Base-by-base conservation (phyloP, 1,139 yeast genomes). In the Zygoascus meyerae region DNA sequence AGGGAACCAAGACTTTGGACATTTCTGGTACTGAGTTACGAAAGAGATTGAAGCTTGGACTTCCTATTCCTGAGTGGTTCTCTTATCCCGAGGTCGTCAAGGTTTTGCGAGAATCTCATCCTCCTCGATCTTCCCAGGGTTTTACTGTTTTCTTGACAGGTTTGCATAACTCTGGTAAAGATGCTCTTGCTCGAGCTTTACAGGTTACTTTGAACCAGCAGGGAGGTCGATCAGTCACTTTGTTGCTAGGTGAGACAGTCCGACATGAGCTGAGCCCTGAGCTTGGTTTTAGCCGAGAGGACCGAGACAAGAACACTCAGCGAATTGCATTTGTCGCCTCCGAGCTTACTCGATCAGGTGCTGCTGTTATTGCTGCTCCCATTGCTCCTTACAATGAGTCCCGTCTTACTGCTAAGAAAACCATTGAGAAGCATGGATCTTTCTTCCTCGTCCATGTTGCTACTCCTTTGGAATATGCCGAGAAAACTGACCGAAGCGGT, bases 21-120 rank as follows among this genome's bases (percentile, higher is more conserved):
- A 87, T 90, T 55, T 87, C 96, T 12, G 97, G 97, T 61, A 90
- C 97, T 28, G 96, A 90, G 70, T 78, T 90, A 62, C 81, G 97
- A 72, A 83, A 83, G 69, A 79, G 92, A 58, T 78, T 90, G 64
- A 83, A 81, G 71, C 84, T 83, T 51, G 97, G 97, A 49, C 76
- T 83, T 41, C 83, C 82, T 51, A 90, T 90, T 57, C 97, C 97
- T 52, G 94, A 79, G 61, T 90, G 97, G 97, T 90, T 90, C 70
- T 86, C 96, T 2, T 90, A 90, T 69, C 97, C 97, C 5, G 97
- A 90, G 68, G 97, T 90, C 43, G 97, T 90, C 51, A 77, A 78
- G 65, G 90, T 90, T 52, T 77, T 90, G 61, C 83, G 97, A 65
- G 94, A 87, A 58, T 81, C 94, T 40, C 90, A 90, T 67, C 97